These are phyloP conservation scores for Gastrolobium bilobum DNA, from an alignment of 306 rosid genomes.

Conservation along the genomic window DNA sequence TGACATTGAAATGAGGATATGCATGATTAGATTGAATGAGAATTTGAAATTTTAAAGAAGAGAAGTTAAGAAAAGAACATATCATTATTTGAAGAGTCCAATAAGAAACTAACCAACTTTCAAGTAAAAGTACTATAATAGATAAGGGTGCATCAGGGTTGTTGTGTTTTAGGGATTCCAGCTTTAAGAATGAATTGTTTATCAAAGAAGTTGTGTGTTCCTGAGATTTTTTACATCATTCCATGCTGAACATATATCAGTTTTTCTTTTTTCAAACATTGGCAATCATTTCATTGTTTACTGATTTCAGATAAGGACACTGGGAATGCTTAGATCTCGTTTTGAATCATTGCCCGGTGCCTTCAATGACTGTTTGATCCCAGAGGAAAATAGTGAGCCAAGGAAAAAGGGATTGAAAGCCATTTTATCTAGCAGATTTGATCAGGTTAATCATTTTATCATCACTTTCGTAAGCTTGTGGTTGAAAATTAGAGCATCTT, in stretches of 20 bases:
- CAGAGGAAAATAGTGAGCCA: constrained; percentile 77
- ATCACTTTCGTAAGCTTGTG: constrained; percentile 29
- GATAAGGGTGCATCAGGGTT: background rate
- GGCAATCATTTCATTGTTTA: constrained; percentile 30
- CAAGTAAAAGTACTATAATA: background rate
- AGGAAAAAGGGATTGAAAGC: constrained; percentile 94
- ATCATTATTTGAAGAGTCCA: background rate
- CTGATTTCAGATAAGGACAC: constrained; percentile 85
- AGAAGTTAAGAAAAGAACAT: constrained; percentile 6
- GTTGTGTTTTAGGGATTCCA: constrained; percentile 27
- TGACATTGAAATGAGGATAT: constrained; percentile 21
- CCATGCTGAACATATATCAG: background rate
- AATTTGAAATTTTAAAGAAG: background rate
- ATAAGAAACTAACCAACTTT: constrained; percentile 19
- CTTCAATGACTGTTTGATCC: constrained; percentile 84
- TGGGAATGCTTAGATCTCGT: constrained; percentile 98
- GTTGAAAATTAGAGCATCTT: constrained; percentile 14
- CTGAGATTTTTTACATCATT: constrained; percentile 18
- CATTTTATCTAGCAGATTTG: constrained; percentile 75
- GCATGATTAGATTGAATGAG: constrained; percentile 2
- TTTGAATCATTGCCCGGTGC: constrained; percentile 91
- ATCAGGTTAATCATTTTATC: constrained; percentile 52
- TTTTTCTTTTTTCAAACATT: constrained; percentile 5
- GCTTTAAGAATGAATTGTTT: constrained; percentile 10
- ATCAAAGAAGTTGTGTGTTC: constrained; percentile 18